Evolutionary conservation across 1,284 basidiomycete species (phyloP), one percentile per base, ranked within the genome.

Genomic region (Coniferiporia weirii): DNA sequence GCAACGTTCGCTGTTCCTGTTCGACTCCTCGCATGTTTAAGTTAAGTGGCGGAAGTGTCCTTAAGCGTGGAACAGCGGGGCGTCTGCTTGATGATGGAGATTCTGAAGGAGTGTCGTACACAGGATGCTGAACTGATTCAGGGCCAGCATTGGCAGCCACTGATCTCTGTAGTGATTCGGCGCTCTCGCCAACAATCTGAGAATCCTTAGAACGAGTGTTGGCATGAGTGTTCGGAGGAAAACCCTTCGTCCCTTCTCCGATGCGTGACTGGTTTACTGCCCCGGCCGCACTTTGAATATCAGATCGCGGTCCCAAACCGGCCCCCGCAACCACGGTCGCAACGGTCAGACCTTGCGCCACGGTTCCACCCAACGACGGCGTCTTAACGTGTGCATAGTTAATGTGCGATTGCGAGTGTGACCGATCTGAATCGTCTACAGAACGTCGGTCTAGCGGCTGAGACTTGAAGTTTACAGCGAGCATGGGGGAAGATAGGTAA

Each of bases 1-100:
- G 75, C 17, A 48, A 47, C n/a, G 51, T 36, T n/a, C 36, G n/a
- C n/a, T 40, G 55, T 17, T 57, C 50, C 50, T 44, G 50, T 45
- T 34, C 40, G 27, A 35, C 35, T 36, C 59, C 59, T 43, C 46
- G 55, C 34, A 50, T 13, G 35, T 32, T 51, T 17, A 55, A 52
- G 45, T 19, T 43, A n/a, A 46, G 32, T 13, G 56, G 51, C 19
- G 52, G 56, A 19, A 60, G 59, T 36, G 60, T 50, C 35, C 51
- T 52, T 12, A 58, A 46, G 3, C 56, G 50, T 17, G 52, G 47
- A 27, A 54, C 44, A 17, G 22, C 49, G 49, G 60, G 56, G 10
- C 47, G 60, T 36, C 53, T 53, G 12, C 22, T 38, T 15, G 60
- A 51, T 20, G 35, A n/a, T 12, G 52, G 34, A 17, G 48, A 38